These are phyloP conservation scores for Trifolium dubium DNA, from an alignment of 306 rosid genomes.

Conservation along the genomic window DNA sequence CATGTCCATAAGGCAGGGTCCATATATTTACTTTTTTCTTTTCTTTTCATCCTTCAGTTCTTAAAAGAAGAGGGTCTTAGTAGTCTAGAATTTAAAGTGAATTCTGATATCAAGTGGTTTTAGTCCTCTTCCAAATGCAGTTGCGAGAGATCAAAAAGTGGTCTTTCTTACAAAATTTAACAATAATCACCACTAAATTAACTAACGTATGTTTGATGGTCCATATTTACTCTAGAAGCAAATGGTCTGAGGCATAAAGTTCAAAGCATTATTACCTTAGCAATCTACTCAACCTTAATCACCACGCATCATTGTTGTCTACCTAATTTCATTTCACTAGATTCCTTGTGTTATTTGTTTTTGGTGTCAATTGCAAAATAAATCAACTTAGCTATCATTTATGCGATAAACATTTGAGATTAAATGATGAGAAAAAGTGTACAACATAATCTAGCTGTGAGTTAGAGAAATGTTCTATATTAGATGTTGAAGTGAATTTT, in stretches of 20 bases:
- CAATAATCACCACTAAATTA: too few species aligned
- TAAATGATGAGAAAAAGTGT: not conserved
- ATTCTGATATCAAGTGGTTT: too few species aligned
- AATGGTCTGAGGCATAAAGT: constrained; percentile 34
- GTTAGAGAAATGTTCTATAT: too few species aligned
- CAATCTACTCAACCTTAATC: constrained; percentile 29
- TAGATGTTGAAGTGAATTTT: too few species aligned
- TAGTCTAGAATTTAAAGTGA: too few species aligned
- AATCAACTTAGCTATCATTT: constrained; percentile 42
- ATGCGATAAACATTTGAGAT: not conserved
- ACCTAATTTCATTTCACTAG: constrained; percentile 45
- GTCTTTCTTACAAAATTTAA: too few species aligned
- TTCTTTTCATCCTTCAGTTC: too few species aligned
- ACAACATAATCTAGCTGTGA: too few species aligned
- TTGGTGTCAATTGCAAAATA: constrained; percentile 25
- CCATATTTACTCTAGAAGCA: constrained; percentile 46
- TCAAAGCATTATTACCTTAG: constrained; percentile 42
- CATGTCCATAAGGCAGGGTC: constrained; percentile 30
- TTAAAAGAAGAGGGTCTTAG: too few species aligned
- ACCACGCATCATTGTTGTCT: constrained; percentile 44
- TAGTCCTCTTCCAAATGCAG: too few species aligned
- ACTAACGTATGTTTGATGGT: not conserved
- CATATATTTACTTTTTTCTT: constrained; percentile 6
- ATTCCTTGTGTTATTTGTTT: constrained; percentile 21
- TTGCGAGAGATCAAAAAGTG: too few species aligned